Evolutionary conservation across 2,329 filamentous ascomycete genomes (phyloP), one percentile per base, ranked within the genome.

Genomic region (Huntiella moniliformis): DNA sequence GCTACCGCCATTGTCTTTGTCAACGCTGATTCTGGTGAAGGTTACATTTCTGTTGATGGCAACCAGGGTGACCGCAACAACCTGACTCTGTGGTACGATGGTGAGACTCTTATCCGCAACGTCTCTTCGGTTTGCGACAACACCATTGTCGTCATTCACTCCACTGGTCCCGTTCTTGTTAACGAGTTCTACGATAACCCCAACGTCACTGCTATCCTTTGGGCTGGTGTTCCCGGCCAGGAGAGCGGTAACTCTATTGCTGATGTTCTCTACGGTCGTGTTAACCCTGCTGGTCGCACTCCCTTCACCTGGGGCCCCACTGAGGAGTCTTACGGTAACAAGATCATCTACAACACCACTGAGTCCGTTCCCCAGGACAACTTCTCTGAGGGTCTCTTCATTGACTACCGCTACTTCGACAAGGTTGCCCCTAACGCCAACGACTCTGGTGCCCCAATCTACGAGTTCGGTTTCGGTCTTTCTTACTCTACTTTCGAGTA

Each of bases 1-100:
- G 77, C 74, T 11, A 77, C 78, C 1, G 67, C 87, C 52, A 71
- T 98, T 37, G 86, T 95, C 8, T 96, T 96, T 55, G 87, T 83
- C 56, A 94, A 94, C 53, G 78, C 86, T 11, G 71, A 87, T 57
- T 74, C 80, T 3, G 88, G 88, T 45, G 91, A 96, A 62, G 86
- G 84, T 4, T 95, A 74, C 63, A 85, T 96, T 56, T 70, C 64
- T 22, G 73, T 92, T 1, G 88, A 87, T 51, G 80, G 75, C 45
- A 95, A 95, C 58, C 66, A 70, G 49, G 91, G 91, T 48, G 88
- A 96, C 60, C 79, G 91, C 45, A 86, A 87, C 56, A 95, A 98
- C 63, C 68, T 98, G 34, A 94, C 86, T 0, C 67, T 94, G 0
- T 96, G 88, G 88, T 70, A 79, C 50, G 71, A 77, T 49, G 87